Evolutionary conservation across 225 moss, liverwort and hornwort genomes (phyloP).

Genomic region (Bryoerythrophyllum caledonicum): DNA sequence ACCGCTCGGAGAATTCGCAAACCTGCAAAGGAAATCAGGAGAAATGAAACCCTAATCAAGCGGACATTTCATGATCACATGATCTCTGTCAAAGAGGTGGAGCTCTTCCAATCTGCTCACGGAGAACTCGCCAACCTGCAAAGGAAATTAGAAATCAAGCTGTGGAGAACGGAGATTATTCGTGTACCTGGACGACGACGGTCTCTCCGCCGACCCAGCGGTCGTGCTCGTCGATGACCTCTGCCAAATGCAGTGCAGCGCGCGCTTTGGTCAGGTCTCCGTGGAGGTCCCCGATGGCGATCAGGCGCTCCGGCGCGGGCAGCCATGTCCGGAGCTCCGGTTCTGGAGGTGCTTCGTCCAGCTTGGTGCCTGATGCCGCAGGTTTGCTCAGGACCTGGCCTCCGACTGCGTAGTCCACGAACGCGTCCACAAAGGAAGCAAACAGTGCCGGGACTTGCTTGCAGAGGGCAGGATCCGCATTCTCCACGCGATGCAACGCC

Average conservation of each 20-base stretch:
- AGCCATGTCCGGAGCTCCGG: slow-evolving; percentile 45
- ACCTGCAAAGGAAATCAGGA: too few relatives aligned
- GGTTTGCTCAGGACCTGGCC: slow-evolving; percentile 62
- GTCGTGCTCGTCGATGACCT: slow-evolving; percentile 73
- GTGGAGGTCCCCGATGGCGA: slow-evolving; percentile 87
- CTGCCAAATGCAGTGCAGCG: slow-evolving; percentile 71
- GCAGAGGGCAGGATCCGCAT: slow-evolving; percentile 37
- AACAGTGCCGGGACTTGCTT: slow-evolving; percentile 67
- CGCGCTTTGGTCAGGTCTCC: slow-evolving; percentile 85
- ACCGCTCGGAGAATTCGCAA: too few relatives aligned
- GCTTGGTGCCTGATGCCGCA: slow-evolving; percentile 14
- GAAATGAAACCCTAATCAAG: too few relatives aligned
- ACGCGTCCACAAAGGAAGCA: slow-evolving; percentile 80
- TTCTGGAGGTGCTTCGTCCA: slow-evolving; percentile 19
- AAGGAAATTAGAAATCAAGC: too few relatives aligned
- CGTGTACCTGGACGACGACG: slow-evolving; percentile 80
- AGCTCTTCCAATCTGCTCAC: too few relatives aligned
- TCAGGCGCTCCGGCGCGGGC: slow-evolving; percentile 69
- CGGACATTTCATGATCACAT: too few relatives aligned
- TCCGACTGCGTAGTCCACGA: slow-evolving; percentile 88
- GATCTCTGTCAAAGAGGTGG: too few relatives aligned
- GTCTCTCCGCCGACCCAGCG: slow-evolving; percentile 89
- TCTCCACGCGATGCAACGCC: slow-evolving; percentile 20
- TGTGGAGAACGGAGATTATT: neutral
- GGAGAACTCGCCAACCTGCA: too few relatives aligned